Base-by-base conservation (phyloP, 2,329 filamentous ascomycete species). In the Penicillium sp. region DNA sequence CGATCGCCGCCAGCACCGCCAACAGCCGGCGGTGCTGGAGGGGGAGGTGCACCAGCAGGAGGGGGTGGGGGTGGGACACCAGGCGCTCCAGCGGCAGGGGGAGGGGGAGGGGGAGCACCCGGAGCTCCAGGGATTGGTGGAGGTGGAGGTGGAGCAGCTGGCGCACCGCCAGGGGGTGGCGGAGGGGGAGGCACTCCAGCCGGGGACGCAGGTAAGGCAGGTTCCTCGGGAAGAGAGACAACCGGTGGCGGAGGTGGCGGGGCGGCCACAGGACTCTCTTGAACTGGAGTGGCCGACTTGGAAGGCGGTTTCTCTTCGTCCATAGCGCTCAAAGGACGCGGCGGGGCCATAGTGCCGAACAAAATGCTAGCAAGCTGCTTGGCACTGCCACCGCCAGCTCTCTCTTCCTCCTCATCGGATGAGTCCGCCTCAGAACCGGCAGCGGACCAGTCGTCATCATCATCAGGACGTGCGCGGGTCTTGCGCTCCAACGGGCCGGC, bases 271-370 rank as follows among this genome's bases (percentile, higher is more conserved):
- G 59, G 58, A 23, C 47, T 59, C 4, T 62, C 64, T 33, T 68
- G 67, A 13, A 69, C 65, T 4, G 71, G 68, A 11, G 68, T 69
- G 39, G 60, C 62, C 39, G 65, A 60, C 32, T 69, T 71, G 16
- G 67, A 66, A 26, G 71, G 63, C 39, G 67, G 71, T 52, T 85
- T 84, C 49, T 84, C 80, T 29, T 54, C 51, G 37, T 85, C 87
- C 62, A 85, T 80, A 5, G 87, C 84, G 13, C 86, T 93, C 30
- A 95, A 68, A 18, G 90, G 89, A 35, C 90, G 80, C 10, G 92
- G 90, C 26, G 92, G 90, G 7, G 79, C 90, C 89, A 98, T 96
- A 35, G 89, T 95, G 42, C 92, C 90, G 61, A 98, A 98, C 13
- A 98, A 75, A 44, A 95, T 92, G 5, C 86, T 94, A 11, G 92